Evolutionary conservation across 495 filamentous ascomycete species (phyloP), one percentile per base, ranked within the genome.

Genomic region (Penicillium bialowiezense): DNA sequence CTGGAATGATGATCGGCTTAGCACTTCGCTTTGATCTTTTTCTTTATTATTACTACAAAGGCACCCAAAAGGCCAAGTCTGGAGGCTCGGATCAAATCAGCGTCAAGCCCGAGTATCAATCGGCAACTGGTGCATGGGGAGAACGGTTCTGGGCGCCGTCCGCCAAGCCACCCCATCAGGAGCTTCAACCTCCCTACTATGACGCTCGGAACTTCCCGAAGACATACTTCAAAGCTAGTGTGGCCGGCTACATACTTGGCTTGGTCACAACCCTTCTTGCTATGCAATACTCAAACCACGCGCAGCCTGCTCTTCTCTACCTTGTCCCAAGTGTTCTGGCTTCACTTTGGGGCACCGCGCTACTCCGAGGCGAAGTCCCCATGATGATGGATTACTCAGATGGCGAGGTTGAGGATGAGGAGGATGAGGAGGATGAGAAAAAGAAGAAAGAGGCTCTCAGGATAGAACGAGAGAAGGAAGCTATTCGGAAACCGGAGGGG

Each of bases 11-110:
- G 73, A 85, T 97, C 41, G 89, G 81, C 0, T 73, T 96, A 32
- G 88, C 91, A 1, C 76, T 98, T 18, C 86, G 93, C 18, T 97
- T 93, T 62, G 93, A 98, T 66, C 77, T 95, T 1, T 95, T 87
- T 63, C 76, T 88, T 29, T 85, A 85, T 68, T 97, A 97, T 60
- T 70, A 86, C 28, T 71, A 70, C 3, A 81, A 84, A 60, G 78
- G 81, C 5, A 33, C 52, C 4, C 60, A 67, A 31, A 71, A 66
- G 46, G 64, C 62, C 34, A 51, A 58, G 44, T 19, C 53, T n/a
- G 64, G 75, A 50, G 67, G 60, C n/a, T 60, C 68, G 26, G 68
- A 60, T 10, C 50, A 70, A 47, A 54, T 48, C 1, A 48, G 54
- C 17, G 54, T 66, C 42, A 87, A 82, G 49, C 72, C 87, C 15